phyloP scores from a whole-genome alignment of 352 stramenopile genomes.

The Pythium brachiatum region DNA sequence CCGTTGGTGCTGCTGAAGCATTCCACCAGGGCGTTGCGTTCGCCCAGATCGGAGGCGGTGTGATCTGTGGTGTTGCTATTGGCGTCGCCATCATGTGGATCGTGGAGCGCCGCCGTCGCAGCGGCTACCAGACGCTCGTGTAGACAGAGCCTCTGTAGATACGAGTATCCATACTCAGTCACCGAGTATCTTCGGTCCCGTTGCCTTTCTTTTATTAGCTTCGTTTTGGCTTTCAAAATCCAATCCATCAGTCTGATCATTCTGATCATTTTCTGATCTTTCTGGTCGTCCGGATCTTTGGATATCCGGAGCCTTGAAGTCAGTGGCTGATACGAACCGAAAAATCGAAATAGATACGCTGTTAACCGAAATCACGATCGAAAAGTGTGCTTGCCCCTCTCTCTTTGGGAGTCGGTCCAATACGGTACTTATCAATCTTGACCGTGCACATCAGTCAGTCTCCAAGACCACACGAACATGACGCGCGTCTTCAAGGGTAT shows the following conservation, averaged over 20 bases:
- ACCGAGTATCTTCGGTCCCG: too few relatives aligned
- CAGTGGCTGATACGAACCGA: not conserved
- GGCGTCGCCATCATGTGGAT: slow-evolving; percentile 19
- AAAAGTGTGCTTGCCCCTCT: not conserved
- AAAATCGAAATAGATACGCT: not conserved
- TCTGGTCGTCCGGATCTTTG: too few relatives aligned
- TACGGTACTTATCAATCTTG: not conserved
- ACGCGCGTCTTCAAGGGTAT: slow-evolving; percentile 10
- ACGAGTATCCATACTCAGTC: too few relatives aligned
- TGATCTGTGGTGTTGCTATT: slow-evolving; percentile 19
- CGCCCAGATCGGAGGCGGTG: slow-evolving; percentile 16
- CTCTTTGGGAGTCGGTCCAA: slow-evolving; percentile 8
- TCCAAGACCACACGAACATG: slow-evolving; percentile 12
- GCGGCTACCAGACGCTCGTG: slow-evolving; percentile 21
- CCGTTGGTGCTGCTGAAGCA: not conserved
- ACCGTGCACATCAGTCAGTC: not conserved
- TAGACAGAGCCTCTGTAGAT: slow-evolving; percentile 1
- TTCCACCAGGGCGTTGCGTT: not conserved
- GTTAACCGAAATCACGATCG: not conserved
- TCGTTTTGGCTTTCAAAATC: too few relatives aligned
- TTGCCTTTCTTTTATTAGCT: not conserved
- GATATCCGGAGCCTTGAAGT: not conserved
- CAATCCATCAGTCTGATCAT: too few relatives aligned
- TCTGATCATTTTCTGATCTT: too few relatives aligned
- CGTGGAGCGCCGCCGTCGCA: slow-evolving; percentile 19